phyloP scores from a whole-genome alignment of 345 rosid genomes.

The Acer campestre region DNA sequence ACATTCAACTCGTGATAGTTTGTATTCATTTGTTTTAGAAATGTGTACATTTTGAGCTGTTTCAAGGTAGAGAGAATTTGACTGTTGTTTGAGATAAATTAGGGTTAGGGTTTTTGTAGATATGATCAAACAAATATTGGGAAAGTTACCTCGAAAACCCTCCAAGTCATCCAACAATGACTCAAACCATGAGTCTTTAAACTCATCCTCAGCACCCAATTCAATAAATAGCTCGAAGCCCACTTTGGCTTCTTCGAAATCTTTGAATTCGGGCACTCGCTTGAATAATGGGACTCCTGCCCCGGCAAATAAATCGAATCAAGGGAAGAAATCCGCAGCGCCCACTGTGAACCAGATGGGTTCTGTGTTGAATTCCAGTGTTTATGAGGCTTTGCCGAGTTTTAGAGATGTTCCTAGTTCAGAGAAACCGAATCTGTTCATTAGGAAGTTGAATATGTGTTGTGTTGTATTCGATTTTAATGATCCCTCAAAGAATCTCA shows the following conservation, averaged over 20 bases:
- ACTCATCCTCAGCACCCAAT: slow-evolving; percentile 43
- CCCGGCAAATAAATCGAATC: slow-evolving; percentile 42
- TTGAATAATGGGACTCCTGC: slow-evolving; percentile 46
- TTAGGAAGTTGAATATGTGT: slow-evolving; percentile 65
- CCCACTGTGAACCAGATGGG: slow-evolving; percentile 35
- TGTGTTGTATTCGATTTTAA: slow-evolving; percentile 69
- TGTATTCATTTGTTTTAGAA: slow-evolving; percentile 9
- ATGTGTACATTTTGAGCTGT: slow-evolving; percentile 24
- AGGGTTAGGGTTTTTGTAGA: slow-evolving; percentile 29
- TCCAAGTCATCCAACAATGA: slow-evolving; percentile 61
- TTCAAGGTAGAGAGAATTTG: slow-evolving; percentile 21
- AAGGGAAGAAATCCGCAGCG: slow-evolving; percentile 37
- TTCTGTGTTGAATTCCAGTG: slow-evolving; percentile 36
- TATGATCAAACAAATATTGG: slow-evolving; percentile 83
- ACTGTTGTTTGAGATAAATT: slow-evolving; percentile 16
- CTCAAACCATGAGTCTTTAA: slow-evolving; percentile 44
- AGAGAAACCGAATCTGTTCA: slow-evolving; percentile 65
- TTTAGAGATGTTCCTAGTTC: slow-evolving; percentile 66
- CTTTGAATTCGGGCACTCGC: slow-evolving; percentile 41
- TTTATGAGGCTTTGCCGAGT: slow-evolving; percentile 66
- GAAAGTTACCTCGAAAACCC: slow-evolving; percentile 71
- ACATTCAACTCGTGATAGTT: background rate
- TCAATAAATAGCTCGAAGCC: slow-evolving; percentile 40
- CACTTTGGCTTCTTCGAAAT: slow-evolving; percentile 38
- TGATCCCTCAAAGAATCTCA: slow-evolving; percentile 63